Conservation (phyloP, 2,329 filamentous ascomycete species). For the Colletotrichum sansevieriae region DNA sequence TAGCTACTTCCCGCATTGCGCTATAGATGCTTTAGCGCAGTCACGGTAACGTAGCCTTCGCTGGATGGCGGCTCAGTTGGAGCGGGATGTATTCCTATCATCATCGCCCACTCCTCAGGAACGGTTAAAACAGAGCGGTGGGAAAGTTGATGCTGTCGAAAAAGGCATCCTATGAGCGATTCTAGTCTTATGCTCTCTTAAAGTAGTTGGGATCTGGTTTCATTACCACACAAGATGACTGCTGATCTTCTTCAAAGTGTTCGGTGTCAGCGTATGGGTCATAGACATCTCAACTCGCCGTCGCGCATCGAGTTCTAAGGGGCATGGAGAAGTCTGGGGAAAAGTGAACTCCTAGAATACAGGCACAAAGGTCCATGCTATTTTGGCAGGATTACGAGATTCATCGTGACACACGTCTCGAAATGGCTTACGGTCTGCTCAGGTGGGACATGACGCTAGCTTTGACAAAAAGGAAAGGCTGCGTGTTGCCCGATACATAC, state of each 20-base stretch:
- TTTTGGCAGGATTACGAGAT: background rate
- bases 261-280: constrained; percentile 50
- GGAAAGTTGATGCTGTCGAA: constrained; percentile 16
- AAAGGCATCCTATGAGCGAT: constrained; percentile 47
- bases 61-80: too few species aligned
- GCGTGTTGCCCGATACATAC: too few species aligned
- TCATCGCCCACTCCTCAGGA: too few species aligned
- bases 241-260: constrained; percentile 44
- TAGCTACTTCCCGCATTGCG: too few species aligned
- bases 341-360: background rate
- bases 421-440: too few species aligned
- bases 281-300: constrained; percentile 41
- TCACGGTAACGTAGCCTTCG: too few species aligned
- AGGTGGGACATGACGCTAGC: too few species aligned
- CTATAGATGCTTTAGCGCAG: too few species aligned
- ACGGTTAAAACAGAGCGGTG: constrained; percentile 19
- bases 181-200: constrained; percentile 50
- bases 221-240: background rate
- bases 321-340: constrained; percentile 22
- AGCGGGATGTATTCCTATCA: too few species aligned
- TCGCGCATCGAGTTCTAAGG: background rate
- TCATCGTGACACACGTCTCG: background rate
- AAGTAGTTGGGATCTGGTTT: constrained; percentile 43
- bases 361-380: too few species aligned
- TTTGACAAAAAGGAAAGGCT: too few species aligned